Base-by-base conservation (phyloP, 202 grass and related monocot species). In the Elaeis oleifera region DNA sequence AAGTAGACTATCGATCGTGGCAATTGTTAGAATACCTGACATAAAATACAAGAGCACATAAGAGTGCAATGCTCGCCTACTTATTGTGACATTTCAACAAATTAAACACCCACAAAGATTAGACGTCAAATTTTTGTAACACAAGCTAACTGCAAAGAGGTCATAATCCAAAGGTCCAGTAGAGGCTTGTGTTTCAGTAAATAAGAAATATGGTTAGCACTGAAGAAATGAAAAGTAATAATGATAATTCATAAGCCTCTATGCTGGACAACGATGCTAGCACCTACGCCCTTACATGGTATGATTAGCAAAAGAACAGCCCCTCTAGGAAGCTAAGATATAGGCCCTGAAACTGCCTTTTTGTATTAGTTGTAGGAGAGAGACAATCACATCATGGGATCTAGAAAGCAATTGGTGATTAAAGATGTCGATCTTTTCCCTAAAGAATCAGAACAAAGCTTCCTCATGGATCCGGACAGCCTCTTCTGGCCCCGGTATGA, bases 381-480 rank as follows among this genome's bases (percentile, higher is more conserved):
- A 59, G 81, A 76, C 71, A 81, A 67, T 81, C 74, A 71, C 61
- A 79, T 75, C 31, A 59, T 65, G 63, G 73, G 73, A 60, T 63
- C 63, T 59, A 65, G 72, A 77, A 72, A 18, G 60, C 18, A 54
- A 68, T 27, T 72, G 56, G 81, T 85, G 79, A 83, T 49, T 78
- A 71, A 53, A 66, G 70, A 73, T 71, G 79, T 77, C 80, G 78
- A 79, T 72, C 65, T 90, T 83, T 86, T 70, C 74, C 68, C 36
- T 44, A 44, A 78, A 73, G 74, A 81, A 87, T 76, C 60, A 8
- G 26, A 58, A 54, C 71, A 67, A 63, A 31, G 64, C 53, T 60
- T 28, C 58, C 54, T 73, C 51, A 50, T 49, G 36, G 68, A 56
- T 54, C 53, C 63, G 49, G 36, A 70, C 53, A 54, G 64, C 74